Percentiles rank a stretch among this genome's conserved stretches.
Evolutionary conservation across 139 green algal species (phyloP).

Genomic region (Astrephomene gubernaculifera): DNA sequence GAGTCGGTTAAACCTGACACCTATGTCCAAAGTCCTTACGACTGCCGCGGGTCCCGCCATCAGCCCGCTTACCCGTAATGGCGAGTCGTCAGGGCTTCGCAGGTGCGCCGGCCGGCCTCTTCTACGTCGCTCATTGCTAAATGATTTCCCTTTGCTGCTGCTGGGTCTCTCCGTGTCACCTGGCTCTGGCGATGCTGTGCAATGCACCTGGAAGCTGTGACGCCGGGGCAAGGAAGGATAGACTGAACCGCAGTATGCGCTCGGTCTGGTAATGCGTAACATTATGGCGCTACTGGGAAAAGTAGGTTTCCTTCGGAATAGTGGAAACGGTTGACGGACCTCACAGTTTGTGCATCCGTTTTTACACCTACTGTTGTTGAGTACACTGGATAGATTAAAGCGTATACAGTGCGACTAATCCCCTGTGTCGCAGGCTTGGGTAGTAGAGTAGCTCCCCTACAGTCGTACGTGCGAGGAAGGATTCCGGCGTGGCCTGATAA

Average conservation of each 20-base stretch:
- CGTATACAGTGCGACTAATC: too few species aligned
- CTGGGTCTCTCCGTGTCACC: conserved; percentile 13
- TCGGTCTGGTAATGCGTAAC: too few species aligned
- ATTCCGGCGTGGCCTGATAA: too few species aligned
- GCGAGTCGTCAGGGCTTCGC: conserved; percentile 73
- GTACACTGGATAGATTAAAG: too few species aligned
- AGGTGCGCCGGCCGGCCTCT: conserved; percentile 57
- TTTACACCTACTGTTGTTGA: too few species aligned
- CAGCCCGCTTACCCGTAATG: conserved; percentile 61
- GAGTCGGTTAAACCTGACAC: neutral
- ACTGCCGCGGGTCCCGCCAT: neutral
- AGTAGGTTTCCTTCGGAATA: conserved; percentile 14
- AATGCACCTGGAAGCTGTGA: neutral
- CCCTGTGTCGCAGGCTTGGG: too few species aligned
- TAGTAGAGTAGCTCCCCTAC: too few species aligned
- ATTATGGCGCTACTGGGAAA: too few species aligned
- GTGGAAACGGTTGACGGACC: neutral
- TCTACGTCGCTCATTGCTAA: conserved; percentile 36
- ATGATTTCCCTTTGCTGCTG: conserved; percentile 52
- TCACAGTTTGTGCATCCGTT: too few species aligned
- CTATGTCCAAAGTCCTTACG: neutral
- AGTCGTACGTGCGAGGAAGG: too few species aligned
- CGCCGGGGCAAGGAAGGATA: too few species aligned
- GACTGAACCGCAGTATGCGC: too few species aligned
- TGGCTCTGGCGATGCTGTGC: neutral